Evolutionary conservation across 192 early-diverging fungal genomes (phyloP).

Genomic region (Dispira simplex): DNA sequence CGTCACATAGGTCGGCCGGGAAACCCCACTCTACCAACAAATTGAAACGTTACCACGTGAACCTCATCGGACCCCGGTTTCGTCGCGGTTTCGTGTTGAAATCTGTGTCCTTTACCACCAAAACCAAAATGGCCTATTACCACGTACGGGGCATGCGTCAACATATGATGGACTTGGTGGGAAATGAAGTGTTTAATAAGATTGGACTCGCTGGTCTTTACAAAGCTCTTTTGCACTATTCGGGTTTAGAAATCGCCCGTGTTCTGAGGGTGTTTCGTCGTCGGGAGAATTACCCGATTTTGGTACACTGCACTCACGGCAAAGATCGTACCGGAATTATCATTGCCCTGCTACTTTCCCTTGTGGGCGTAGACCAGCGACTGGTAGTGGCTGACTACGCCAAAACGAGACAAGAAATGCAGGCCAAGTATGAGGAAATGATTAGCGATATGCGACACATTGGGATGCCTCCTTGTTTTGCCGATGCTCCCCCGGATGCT

Average conservation of each 20-base stretch:
- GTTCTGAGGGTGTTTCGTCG: slow-evolving; percentile 34
- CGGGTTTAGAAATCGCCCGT: slow-evolving; percentile 30
- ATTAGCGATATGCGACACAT: slow-evolving; percentile 32
- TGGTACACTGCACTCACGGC: slow-evolving; percentile 51
- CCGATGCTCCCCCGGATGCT: slow-evolving; percentile 29
- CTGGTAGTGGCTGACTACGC: slow-evolving; percentile 40
- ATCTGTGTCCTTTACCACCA: neutral
- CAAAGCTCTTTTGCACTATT: slow-evolving; percentile 26
- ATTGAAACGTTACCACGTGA: slow-evolving; percentile 5
- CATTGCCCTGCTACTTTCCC: slow-evolving; percentile 32
- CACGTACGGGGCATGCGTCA: slow-evolving; percentile 7
- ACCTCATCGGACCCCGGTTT: slow-evolving; percentile 6
- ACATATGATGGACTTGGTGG: slow-evolving; percentile 5
- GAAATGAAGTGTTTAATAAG: neutral
- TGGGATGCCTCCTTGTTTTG: slow-evolving; percentile 33
- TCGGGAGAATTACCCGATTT: slow-evolving; percentile 34
- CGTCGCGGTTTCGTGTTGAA: neutral
- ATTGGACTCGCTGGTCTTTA: slow-evolving; percentile 31
- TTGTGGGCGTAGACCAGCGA: slow-evolving; percentile 32
- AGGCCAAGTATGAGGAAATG: slow-evolving; percentile 24
- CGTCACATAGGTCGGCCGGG: too few relatives aligned
- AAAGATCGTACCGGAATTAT: slow-evolving; percentile 53
- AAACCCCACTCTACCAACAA: too few relatives aligned
- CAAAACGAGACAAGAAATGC: slow-evolving; percentile 26
- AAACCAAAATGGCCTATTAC: slow-evolving; percentile 8